phyloP scores from a whole-genome alignment of 1,284 basidiomycete species.

The Rhodotorula sp. region DNA sequence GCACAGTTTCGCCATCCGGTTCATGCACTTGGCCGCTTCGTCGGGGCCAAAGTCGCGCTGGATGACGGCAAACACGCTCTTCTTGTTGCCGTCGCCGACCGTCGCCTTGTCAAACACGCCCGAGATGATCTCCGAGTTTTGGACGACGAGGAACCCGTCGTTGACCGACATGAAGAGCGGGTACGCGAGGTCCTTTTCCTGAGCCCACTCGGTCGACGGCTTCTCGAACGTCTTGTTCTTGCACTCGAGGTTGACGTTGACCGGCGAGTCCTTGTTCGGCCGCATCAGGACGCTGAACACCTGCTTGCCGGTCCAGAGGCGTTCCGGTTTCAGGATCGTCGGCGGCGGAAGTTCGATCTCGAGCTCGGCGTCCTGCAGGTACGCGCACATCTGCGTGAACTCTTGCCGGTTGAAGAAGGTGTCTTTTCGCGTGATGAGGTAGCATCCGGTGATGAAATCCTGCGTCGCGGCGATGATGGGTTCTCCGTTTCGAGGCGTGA shows the following conservation, averaged over 20 bases:
- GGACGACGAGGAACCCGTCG: conserved; percentile 95
- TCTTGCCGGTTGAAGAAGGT: conserved; percentile 90
- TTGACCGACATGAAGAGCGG: conserved; percentile 87
- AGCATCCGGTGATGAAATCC: conserved; percentile 98
- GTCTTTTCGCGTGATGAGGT: conserved; percentile 87
- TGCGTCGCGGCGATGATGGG: conserved; percentile 99
- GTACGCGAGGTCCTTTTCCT: conserved; percentile 46
- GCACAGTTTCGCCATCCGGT: conserved; percentile 89
- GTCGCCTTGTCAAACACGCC: conserved; percentile 99
- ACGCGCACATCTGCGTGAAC: conserved; percentile 95
- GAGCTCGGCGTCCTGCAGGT: conserved; percentile 84
- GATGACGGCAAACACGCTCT: conserved; percentile 97
- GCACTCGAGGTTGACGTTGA: conserved; percentile 91
- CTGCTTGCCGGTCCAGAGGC: conserved; percentile 98
- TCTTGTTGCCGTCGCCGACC: conserved; percentile 98
- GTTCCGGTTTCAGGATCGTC: conserved; percentile 85
- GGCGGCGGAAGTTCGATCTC: conserved; percentile 96
- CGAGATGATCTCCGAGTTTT: conserved; percentile 99
- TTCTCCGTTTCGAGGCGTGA: conserved; percentile 94
- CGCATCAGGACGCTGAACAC: conserved; percentile 95
- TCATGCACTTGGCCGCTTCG: conserved; percentile 94
- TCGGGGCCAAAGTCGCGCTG: conserved; percentile 94
- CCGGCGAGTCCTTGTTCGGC: conserved; percentile 79
- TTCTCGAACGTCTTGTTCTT: conserved; percentile 94
- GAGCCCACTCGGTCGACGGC: conserved; percentile 52